phyloP scores from a whole-genome alignment of 2,329 filamentous ascomycete species.

The Amauroascus verrucosus region DNA sequence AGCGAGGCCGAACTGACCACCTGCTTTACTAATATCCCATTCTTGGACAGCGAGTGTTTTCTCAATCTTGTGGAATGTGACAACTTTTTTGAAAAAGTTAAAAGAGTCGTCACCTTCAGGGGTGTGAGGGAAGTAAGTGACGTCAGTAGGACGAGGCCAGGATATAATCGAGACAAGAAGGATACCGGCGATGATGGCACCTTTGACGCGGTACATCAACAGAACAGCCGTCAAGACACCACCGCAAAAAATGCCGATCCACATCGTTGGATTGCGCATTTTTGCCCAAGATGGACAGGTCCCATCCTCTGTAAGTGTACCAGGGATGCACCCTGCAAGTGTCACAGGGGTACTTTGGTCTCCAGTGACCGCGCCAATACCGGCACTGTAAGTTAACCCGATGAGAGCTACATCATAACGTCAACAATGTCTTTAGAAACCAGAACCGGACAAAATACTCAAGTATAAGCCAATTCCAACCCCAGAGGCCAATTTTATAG shows the following conservation, averaged over 20 bases:
- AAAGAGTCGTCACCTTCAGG: constrained; percentile 58
- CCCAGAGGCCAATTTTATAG: constrained; percentile 77
- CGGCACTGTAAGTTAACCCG: constrained; percentile 63
- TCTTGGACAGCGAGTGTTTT: constrained; percentile 60
- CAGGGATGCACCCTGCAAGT: constrained; percentile 62
- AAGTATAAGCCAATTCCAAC: constrained; percentile 79
- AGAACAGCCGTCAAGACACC: constrained; percentile 69
- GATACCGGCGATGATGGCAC: constrained; percentile 75
- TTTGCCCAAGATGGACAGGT: constrained; percentile 55
- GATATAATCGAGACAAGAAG: constrained; percentile 77
- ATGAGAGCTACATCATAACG: constrained; percentile 39
- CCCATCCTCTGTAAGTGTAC: constrained; percentile 32
- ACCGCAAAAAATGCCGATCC: constrained; percentile 81
- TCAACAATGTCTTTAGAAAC: background rate
- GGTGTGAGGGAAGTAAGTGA: constrained; percentile 74
- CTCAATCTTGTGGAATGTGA: constrained; percentile 69
- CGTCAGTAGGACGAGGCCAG: constrained; percentile 65
- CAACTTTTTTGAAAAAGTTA: constrained; percentile 80
- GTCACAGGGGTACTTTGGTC: constrained; percentile 58
- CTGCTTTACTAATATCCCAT: constrained; percentile 59
- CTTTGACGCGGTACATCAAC: constrained; percentile 79
- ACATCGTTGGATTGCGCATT: constrained; percentile 76
- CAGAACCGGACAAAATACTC: constrained; percentile 13
- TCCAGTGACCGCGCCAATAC: constrained; percentile 68
- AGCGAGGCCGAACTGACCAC: constrained; percentile 68